phyloP scores from a whole-genome alignment of 106 monocot genomes.

The Apostasia ramifera region DNA sequence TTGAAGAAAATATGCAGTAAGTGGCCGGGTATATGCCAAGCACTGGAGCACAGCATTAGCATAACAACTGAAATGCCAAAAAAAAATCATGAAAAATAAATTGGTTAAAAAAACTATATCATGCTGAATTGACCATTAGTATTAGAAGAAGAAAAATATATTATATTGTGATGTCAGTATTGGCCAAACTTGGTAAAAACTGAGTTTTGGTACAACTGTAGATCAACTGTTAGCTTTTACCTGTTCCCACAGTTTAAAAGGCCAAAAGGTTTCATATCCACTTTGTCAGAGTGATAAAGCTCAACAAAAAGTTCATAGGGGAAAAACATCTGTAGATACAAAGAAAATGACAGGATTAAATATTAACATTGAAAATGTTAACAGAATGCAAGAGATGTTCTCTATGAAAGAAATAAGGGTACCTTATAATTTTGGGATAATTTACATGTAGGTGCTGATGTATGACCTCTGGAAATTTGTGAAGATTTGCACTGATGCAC shows the following conservation, averaged over 20 bases:
- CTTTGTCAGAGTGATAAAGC: slow-evolving; percentile 54
- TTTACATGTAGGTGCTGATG: slow-evolving; percentile 15
- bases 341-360: not conserved
- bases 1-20: slow-evolving; percentile 59
- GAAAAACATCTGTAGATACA: slow-evolving; percentile 35
- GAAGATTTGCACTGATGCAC: slow-evolving; percentile 43
- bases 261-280: slow-evolving; percentile 60
- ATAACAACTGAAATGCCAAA: slow-evolving; percentile 54
- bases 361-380: no score
- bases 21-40: slow-evolving; percentile 73
- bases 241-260: slow-evolving; percentile 73
- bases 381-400: no score
- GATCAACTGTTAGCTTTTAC: slow-evolving; percentile 13
- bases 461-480: slow-evolving; percentile 23
- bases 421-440: slow-evolving; percentile 22
- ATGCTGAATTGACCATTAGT: no score
- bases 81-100: not conserved
- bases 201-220: not conserved
- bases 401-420: not conserved
- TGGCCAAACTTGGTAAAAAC: not conserved
- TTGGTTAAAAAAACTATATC: no score
- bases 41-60: slow-evolving; percentile 84
- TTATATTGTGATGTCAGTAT: not conserved
- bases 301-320: slow-evolving; percentile 58
- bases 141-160: no score